A percentile compares a stretch with the other conserved stretches of the same genome.
Conservation (phyloP, 2,329 filamentous ascomycete genomes). For the Camptophora hylomeconis region DNA sequence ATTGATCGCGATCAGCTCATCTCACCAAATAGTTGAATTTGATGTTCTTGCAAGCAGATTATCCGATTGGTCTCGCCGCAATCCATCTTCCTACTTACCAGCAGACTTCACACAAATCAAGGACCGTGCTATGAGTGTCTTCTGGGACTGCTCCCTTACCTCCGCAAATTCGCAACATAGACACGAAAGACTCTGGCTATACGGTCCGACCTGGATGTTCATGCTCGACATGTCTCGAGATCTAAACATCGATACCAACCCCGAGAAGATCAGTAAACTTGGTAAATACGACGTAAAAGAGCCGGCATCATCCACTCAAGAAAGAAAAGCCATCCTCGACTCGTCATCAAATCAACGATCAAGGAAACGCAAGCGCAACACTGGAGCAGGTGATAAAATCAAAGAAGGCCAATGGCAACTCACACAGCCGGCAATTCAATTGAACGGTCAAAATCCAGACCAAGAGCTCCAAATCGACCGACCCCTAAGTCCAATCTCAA, state of each 20-base stretch:
- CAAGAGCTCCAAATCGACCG: constrained; percentile 25
- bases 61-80: constrained; percentile 74
- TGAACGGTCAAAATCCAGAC: too few relatives aligned
- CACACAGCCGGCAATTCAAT: too few relatives aligned
- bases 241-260: constrained; percentile 25
- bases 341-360: neutral
- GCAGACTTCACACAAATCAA: constrained; percentile 58
- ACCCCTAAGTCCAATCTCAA: constrained; percentile 33
- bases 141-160: constrained; percentile 64
- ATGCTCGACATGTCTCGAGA: constrained; percentile 80
- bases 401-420: constrained; percentile 23
- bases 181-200: constrained; percentile 65
- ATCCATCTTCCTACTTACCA: constrained; percentile 64
- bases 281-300: constrained; percentile 18
- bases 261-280: constrained; percentile 9
- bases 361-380: constrained; percentile 28
- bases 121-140: constrained; percentile 62
- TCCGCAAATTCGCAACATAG: constrained; percentile 11
- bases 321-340: constrained; percentile 17
- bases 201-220: constrained; percentile 72
- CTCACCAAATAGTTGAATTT: constrained; percentile 63
- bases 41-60: constrained; percentile 64
- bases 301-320: constrained; percentile 9
- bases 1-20: constrained; percentile 49
- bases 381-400: constrained; percentile 22